A percentile compares a stretch with the other conserved stretches of the same genome.
Evolutionary conservation across 306 rosid genomes (phyloP).

Genomic region (Lithocarpus polystachyus): DNA sequence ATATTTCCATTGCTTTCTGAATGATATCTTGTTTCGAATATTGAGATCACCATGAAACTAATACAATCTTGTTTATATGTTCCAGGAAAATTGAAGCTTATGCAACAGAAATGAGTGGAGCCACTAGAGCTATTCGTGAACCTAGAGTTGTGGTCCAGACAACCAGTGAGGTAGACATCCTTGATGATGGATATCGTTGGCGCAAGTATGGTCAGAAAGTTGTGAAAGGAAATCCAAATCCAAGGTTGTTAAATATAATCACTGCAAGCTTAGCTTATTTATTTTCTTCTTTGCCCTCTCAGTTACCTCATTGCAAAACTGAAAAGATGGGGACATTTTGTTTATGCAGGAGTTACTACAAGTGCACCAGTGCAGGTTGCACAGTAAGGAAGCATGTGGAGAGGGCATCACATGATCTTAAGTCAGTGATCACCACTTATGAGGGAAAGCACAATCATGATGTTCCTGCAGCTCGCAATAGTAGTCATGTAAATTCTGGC

Average conservation of each 20-base stretch:
- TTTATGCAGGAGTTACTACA: conserved; percentile 89
- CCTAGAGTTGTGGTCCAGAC: conserved; percentile 99
- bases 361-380: conserved; percentile 92
- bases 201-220: conserved; percentile 97
- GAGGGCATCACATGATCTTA: conserved; percentile 90
- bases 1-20: conserved; percentile 17
- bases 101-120: conserved; percentile 91
- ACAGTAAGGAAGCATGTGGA: conserved; percentile 96
- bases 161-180: conserved; percentile 95
- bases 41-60: conserved; percentile 18
- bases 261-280: neutral
- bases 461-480: conserved; percentile 85
- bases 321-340: conserved; percentile 9
- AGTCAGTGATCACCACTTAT: conserved; percentile 88
- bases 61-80: conserved; percentile 3
- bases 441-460: conserved; percentile 97
- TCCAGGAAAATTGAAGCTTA: conserved; percentile 84
- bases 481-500: conserved; percentile 71
- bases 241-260: conserved; percentile 50
- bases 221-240: conserved; percentile 97
- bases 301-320: conserved; percentile 10
- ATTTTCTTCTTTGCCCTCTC: neutral
- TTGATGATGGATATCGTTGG: conserved; percentile 97
- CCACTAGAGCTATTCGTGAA: conserved; percentile 94
- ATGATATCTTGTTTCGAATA: conserved; percentile 17